These are phyloP conservation scores for Rhexocercosporidium sp. DNA, from an alignment of 2,329 filamentous ascomycete species.

Conservation along the genomic window DNA sequence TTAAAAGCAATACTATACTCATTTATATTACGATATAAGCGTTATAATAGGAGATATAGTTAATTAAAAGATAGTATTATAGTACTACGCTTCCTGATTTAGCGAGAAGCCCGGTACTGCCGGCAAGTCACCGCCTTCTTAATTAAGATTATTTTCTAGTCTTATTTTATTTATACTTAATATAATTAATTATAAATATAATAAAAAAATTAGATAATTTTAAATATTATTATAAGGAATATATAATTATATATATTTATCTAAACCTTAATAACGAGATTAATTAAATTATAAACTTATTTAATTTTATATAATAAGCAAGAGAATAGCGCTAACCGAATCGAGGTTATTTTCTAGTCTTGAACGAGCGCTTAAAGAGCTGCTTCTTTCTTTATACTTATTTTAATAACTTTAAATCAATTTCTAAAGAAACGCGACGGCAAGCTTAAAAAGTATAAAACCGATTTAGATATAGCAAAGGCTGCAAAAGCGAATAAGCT, in stretches of 20 bases:
- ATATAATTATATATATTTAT: no score
- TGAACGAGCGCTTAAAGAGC: neutral
- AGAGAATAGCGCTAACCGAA: neutral
- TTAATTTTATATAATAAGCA: neutral
- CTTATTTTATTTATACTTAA: no score
- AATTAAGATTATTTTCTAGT: no score
- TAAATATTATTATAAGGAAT: no score
- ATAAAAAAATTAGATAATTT: no score
- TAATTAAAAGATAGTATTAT: neutral
- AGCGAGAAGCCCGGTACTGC: neutral
- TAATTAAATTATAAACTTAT: neutral
- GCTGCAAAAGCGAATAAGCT: neutral
- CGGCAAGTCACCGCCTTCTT: no score
- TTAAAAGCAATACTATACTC: no score
- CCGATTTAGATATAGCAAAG: neutral
- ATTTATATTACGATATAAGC: neutral
- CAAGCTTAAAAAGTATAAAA: neutral
- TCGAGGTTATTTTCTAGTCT: neutral
- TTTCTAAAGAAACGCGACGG: neutral
- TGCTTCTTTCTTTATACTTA: neutral
- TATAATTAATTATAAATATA: no score
- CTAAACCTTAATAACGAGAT: neutral
- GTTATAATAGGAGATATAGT: neutral
- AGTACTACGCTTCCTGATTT: neutral
- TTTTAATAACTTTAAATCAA: neutral